Base-by-base conservation (phyloP, 208 protist species). In the Balamuthia mandrillaris region DNA sequence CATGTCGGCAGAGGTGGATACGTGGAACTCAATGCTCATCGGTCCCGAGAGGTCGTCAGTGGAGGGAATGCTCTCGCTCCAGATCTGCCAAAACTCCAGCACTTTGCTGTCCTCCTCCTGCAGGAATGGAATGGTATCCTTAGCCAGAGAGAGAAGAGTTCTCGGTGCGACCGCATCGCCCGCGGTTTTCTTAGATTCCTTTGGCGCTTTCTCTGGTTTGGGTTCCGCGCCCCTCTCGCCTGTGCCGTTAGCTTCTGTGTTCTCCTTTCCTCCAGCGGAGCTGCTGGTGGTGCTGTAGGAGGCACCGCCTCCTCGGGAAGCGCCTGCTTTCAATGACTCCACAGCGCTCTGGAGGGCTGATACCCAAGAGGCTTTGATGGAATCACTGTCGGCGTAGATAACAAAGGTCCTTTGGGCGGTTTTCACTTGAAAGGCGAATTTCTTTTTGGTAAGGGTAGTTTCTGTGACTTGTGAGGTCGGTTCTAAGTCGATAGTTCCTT, bases 21-120 rank as follows among this genome's bases (percentile, higher is more conserved):
- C 78, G 41, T 86, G 63, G 79, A 90, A 92, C 56, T 91, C 87
- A 56, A 91, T 91, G 21, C 72, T 29, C 18, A 41, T 54, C n/a
- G 72, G 88, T 54, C 31, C 37, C 42, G 74, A 29, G 24, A 92
- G 61, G 21, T 87, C 88, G 44, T 66, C 29, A 54, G 72, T 29
- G 37, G 86, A 52, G 58, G 89, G 88, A 37, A 88, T 91, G 44
- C 51, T 81, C 41, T 92, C 89, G 4, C 37, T 65, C 89, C 89
- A 89, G 61, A 84, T 81, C 56, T 91, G 85, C 89, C 89, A 91
- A 65, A 91, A 91, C 24, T 91, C 89, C 18, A 91, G 41, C 49
- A 91, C 89, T 47, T 91, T 91, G 33, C 82, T 88, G 33, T 88
- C 88, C 6, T 90, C 87, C 41, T 88, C 65, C 24, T 70, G 84